Conservation (phyloP, 73 alveolate genomes). For the Tetrahymena thermophila region DNA sequence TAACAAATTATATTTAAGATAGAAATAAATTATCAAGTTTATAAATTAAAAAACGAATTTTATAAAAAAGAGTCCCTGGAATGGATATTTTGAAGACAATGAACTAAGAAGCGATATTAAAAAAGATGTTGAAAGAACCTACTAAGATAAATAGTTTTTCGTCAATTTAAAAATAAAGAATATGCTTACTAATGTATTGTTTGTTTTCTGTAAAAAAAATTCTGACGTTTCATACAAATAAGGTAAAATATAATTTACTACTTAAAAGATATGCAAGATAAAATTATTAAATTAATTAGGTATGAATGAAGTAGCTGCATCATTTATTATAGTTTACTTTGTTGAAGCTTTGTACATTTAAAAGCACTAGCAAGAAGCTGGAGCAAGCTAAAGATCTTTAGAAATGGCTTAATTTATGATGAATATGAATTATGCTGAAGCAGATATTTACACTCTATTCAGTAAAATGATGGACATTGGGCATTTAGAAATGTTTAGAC, state of each 20-base stretch:
- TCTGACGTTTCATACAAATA: conserved; percentile 37
- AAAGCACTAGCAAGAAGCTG: background rate
- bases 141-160: conserved; percentile 28
- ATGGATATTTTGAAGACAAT: background rate
- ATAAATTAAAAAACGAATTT: background rate
- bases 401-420: conserved; percentile 13
- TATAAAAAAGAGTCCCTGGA: background rate
- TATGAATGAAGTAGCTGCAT: conserved; percentile 46
- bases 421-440: conserved; percentile 24
- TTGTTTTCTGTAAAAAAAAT: conserved; percentile 34
- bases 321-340: conserved; percentile 22
- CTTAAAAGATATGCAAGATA: background rate
- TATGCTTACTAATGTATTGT: conserved; percentile 13
- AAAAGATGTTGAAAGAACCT: conserved; percentile 43
- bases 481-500: conserved; percentile 50
- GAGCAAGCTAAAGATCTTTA: background rate
- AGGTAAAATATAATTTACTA: background rate
- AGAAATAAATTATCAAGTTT: background rate
- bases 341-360: conserved; percentile 20
- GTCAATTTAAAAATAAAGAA: conserved; percentile 8
- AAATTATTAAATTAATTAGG: background rate
- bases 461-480: conserved; percentile 25
- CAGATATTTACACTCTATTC: conserved; percentile 21
- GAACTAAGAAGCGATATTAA: conserved; percentile 32
- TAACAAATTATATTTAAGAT: background rate